These are phyloP conservation scores for Lactarius sp. DNA, from an alignment of 768 basidiomycete species.

Conservation along the genomic window DNA sequence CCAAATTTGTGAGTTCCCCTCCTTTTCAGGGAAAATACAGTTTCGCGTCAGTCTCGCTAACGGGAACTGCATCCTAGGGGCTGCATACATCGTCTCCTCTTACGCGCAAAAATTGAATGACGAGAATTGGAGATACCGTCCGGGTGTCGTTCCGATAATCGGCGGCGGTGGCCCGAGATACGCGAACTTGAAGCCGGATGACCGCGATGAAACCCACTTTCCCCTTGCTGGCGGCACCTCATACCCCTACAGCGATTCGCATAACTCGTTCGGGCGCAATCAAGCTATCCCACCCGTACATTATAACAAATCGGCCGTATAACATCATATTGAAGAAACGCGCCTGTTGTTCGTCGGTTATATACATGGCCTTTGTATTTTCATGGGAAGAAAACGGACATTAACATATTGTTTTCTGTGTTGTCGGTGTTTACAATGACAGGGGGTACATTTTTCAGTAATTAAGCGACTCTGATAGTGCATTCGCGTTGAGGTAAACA, in stretches of 20 bases:
- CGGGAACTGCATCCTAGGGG: conserved; percentile 3
- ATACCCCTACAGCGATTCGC: conserved; percentile 8
- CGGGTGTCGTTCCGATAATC: neutral
- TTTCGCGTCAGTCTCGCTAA: neutral
- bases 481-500: too few species aligned
- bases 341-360: neutral
- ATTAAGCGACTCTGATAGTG: too few species aligned
- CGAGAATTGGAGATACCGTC: conserved; percentile 6
- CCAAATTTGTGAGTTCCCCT: conserved; percentile 15
- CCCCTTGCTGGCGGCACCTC: neutral
- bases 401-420: neutral
- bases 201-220: conserved; percentile 5
- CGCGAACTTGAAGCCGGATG: neutral
- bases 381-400: neutral
- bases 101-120: conserved; percentile 10
- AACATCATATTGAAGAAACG: neutral
- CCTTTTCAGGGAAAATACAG: neutral
- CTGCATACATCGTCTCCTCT: conserved; percentile 17
- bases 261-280: conserved; percentile 8
- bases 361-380: neutral
- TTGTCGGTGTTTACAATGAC: neutral
- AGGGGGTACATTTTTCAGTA: neutral
- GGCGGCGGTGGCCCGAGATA: neutral
- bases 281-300: neutral
- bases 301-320: neutral